These are phyloP conservation scores for Phytophthora idaei DNA, from an alignment of 352 stramenopile genomes.

Conservation along the genomic window DNA sequence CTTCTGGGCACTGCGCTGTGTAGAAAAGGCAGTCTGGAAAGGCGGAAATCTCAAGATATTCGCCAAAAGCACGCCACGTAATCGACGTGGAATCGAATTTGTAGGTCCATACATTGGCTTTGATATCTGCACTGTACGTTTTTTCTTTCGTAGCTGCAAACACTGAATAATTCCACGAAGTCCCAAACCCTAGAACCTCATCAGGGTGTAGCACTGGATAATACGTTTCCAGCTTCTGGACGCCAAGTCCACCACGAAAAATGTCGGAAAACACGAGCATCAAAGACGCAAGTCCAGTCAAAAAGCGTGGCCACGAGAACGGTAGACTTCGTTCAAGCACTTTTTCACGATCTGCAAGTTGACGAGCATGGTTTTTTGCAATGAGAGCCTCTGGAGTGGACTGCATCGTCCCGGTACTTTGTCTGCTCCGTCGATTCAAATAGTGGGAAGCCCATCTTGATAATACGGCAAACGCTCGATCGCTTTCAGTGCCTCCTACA, in stretches of 20 bases:
- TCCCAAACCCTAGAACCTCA: conserved; percentile 31
- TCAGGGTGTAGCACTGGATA: conserved; percentile 40
- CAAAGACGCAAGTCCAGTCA: conserved; percentile 26
- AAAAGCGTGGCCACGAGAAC: conserved; percentile 32
- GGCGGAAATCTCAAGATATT: conserved; percentile 11
- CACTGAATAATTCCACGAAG: conserved; percentile 42
- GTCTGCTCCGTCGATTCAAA: background rate
- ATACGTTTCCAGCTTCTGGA: conserved; percentile 3
- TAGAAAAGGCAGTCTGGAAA: conserved; percentile 36
- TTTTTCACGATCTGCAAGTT: conserved; percentile 19
- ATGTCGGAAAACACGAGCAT: conserved; percentile 40
- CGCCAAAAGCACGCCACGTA: conserved; percentile 34
- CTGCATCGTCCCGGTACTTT: background rate
- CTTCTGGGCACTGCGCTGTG: conserved; percentile 5
- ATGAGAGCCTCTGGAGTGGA: conserved; percentile 10
- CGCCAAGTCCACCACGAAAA: conserved; percentile 33
- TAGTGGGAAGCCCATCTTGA: conserved; percentile 13
- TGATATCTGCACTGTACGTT: background rate
- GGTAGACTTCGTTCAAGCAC: conserved; percentile 22
- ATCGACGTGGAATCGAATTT: conserved; percentile 50
- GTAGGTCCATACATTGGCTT: conserved; percentile 38
- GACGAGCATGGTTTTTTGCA: conserved; percentile 7
- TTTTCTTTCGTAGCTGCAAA: conserved; percentile 20
- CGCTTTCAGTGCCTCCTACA: background rate
- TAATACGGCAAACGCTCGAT: background rate